Evolutionary conservation across 2,329 filamentous ascomycete genomes (phyloP), one percentile per base, ranked within the genome.

Genomic region (Byssothecium circinans): DNA sequence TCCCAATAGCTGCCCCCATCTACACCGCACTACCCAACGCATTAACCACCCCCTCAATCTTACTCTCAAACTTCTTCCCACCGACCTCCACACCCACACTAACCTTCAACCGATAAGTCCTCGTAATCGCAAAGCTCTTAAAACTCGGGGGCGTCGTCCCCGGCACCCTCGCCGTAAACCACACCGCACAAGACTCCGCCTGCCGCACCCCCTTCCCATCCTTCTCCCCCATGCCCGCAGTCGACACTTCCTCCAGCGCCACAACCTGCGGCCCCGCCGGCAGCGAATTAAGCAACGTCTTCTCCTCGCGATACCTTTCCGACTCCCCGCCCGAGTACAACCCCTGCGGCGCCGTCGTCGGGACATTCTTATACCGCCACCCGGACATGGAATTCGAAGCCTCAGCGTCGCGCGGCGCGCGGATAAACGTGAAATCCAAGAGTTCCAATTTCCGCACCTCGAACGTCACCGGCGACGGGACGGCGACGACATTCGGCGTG

Each of bases 141-240:
- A 65, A 65, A 29, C 53, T 58, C 29, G 62, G 58, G 5, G 55
- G 34, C 35, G 50, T 61, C n/a, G 33, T 43, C 1, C 60, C 50
- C 10, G 62, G 61, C 4, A 65, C 45, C 8, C 60, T 19, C 3
- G 52, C 56, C 14, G 47, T 48, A 32, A 60, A 65, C 61, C 55
- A 62, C 3, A 33, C 39, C 25, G 60, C 59, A 17, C 49, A 51
- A 8, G 38, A 44, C 25, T 36, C 34, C 22, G 37, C 55, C 37
- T 59, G 50, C 38, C 49, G 11, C 36, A 4, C 12, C 36, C 12
- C 45, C 30, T 47, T 50, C 20, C 30, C 23, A 27, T 54, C 53
- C 49, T 45, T 49, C 8, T 53, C 49, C 12, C 45, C 44, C 29
- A 44, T n/a, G n/a, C n/a, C n/a, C n/a, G n/a, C 43, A 10, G 27